Base-by-base conservation (phyloP, 805 yeast genomes). In the Saccharomycopsis lassenensis region DNA sequence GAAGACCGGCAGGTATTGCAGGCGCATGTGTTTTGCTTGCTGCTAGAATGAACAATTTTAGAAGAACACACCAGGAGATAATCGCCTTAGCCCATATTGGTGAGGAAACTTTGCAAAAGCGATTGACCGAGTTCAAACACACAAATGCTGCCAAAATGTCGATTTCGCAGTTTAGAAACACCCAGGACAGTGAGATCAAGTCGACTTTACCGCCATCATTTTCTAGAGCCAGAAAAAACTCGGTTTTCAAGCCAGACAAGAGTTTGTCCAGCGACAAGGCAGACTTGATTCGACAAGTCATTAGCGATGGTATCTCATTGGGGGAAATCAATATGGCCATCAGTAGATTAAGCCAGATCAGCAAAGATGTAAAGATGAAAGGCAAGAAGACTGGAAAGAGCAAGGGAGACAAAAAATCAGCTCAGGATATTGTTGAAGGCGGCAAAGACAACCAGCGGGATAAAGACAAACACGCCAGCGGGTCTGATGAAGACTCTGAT, bases 1-100 rank as follows among this genome's bases (percentile, higher is more conserved):
- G 99, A 52, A 68, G 97, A 44, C 98, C 99, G 0, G 97, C 98
- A 0, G 98, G 99, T 50, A 74, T 91, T 36, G 98, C 98, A 0
- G 99, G 97, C 16, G 98, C 98, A 0, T 86, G 96, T 57, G 65
- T 91, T 2, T 55, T 93, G 30, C 60, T 91, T 34, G 98, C 99
- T 0, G 91, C 96, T 2, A 70, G 98, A 57, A 93, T 91, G 97
- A 91, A 91, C 58, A 87, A 87, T 52, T 77, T 82, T 54, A 69
- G 95, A 52, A 68, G 97, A 51, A 78, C 94, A 2, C 95, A 89
- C 55, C 71, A 87, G 1, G 97, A 93, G 54, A 79, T 91, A 36
- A 96, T 89, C 12, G 89, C 93, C 0, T 91, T 91, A 5, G 89
- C 97, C 1, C 94, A 85, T 54, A 87, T 91, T 18, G 95, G 95